Evolutionary conservation across 2,329 filamentous ascomycete species (phyloP), one percentile per base, ranked within the genome.

Genomic region (Sporothrix dimorphospora): DNA sequence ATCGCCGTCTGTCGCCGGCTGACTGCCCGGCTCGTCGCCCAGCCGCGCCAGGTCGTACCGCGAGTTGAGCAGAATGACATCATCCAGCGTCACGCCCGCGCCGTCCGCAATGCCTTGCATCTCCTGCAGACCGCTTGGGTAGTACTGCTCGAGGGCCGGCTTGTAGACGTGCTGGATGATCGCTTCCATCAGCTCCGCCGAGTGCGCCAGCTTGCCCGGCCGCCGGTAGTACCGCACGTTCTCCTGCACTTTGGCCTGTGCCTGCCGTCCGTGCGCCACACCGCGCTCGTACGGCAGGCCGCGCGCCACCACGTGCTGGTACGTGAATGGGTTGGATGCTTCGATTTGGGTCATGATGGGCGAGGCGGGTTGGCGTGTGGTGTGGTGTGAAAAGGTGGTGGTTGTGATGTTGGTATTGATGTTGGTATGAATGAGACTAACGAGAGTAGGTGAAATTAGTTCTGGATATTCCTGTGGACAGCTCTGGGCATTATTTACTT

Each of bases 241-340:
- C 30, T 69, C 69, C 30, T 71, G 73, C 59, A 77, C 73, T 63
- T 78, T 78, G 47, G 70, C 30, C 45, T 53, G 61, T 4, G 74
- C 74, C 71, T 78, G 75, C 19, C 67, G 61, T 30, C 76, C 77
- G 42, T 77, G 76, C 3, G 70, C 49, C 19, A 73, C 57, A 16
- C 77, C 77, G 24, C 77, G 77, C 2, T 76, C 75, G 66, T 76
- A 77, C 4, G 77, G 75, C 14, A 74, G 72, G 8, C 77, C 77
- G 19, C 59, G 42, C 4, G 72, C 73, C 19, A 77, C 74, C 40
- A 78, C 71, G 71, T 77, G 77, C 72, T 78, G 74, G 71, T 77
- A 77, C 49, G 68, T 71, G 21, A 61, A 34, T 6, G 70, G 38
- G 68, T 53, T 47, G 61, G 70, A 63, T 3, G 51, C 71, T 19